Conservation (phyloP, 768 basidiomycete genomes). For the Russula earlei region DNA sequence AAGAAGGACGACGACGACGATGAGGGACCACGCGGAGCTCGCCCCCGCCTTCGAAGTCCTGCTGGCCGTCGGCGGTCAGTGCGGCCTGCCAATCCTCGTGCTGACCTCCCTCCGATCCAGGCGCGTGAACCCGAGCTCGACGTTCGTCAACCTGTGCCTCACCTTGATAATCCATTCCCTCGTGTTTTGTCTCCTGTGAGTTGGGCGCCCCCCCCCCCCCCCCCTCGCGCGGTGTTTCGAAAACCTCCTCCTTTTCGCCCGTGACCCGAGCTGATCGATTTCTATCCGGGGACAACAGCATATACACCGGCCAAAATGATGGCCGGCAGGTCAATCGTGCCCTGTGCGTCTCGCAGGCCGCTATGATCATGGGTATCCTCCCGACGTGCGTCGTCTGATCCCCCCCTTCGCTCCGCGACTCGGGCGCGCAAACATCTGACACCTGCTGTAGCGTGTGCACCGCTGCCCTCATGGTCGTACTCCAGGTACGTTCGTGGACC, state of each 20-base stretch:
- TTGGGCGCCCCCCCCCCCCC: too few relatives aligned
- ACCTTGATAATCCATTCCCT: constrained; percentile 49
- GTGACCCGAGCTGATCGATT: too few relatives aligned
- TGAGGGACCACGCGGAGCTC: constrained; percentile 22
- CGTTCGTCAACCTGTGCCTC: constrained; percentile 49
- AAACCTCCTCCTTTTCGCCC: too few relatives aligned
- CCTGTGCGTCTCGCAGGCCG: constrained; percentile 43
- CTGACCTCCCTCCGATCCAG: constrained; percentile 36
- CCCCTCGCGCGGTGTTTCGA: too few relatives aligned
- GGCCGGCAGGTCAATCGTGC: constrained; percentile 22
- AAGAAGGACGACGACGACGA: neutral
- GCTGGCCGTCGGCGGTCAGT: constrained; percentile 43
- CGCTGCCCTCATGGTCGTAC: constrained; percentile 33
- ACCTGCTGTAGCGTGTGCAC: constrained; percentile 31
- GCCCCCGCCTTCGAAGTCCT: constrained; percentile 36
- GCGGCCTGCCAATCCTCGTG: constrained; percentile 42
- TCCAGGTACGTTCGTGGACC: constrained; percentile 26
- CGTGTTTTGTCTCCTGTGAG: constrained; percentile 43
- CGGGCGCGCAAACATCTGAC: neutral
- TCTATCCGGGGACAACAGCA: constrained; percentile 18
- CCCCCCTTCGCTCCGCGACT: neutral
- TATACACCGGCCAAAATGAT: constrained; percentile 27
- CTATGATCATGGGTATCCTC: constrained; percentile 42
- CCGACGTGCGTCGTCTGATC: constrained; percentile 36
- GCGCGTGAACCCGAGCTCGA: constrained; percentile 38